Conservation (phyloP, 768 basidiomycete genomes). For the Leucocoprinus leucothites region DNA sequence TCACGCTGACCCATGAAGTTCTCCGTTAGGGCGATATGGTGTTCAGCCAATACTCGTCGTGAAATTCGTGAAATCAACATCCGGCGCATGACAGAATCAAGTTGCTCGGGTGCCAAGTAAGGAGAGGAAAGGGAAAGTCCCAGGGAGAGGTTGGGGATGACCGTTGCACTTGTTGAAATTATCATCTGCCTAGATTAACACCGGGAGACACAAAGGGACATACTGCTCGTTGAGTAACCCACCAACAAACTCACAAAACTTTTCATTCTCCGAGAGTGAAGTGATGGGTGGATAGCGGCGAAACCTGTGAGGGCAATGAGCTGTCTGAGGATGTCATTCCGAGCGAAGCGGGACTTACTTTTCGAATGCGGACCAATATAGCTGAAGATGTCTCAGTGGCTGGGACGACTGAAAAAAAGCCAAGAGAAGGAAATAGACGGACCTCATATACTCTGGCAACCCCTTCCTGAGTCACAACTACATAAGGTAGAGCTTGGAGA, state of each 20-base stretch:
- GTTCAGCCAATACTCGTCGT: constrained; percentile 83
- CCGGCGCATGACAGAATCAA: constrained; percentile 85
- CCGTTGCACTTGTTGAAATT: constrained; percentile 48
- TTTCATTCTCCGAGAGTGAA: constrained; percentile 69
- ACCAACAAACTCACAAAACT: constrained; percentile 72
- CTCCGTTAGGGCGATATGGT: constrained; percentile 80
- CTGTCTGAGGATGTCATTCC: neutral
- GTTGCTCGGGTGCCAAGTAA: constrained; percentile 69
- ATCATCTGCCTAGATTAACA: neutral
- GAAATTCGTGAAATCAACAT: constrained; percentile 93
- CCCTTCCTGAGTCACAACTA: constrained; percentile 82
- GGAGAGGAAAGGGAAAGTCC: constrained; percentile 85
- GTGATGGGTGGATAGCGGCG: constrained; percentile 72
- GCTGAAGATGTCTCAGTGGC: constrained; percentile 35
- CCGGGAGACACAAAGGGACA: constrained; percentile 20
- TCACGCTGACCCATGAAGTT: constrained; percentile 38
- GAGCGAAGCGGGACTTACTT: constrained; percentile 41
- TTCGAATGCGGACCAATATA: constrained; percentile 87
- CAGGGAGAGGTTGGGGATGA: constrained; percentile 79
- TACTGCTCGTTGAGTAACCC: constrained; percentile 75
- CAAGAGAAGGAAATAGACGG: constrained; percentile 20
- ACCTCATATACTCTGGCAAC: constrained; percentile 85
- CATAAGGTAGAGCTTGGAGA: constrained; percentile 80
- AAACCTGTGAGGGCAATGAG: constrained; percentile 43
- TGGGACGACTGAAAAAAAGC: neutral